Conservation (phyloP, 192 early-diverging fungal genomes). For the Paraglomus occultum region DNA sequence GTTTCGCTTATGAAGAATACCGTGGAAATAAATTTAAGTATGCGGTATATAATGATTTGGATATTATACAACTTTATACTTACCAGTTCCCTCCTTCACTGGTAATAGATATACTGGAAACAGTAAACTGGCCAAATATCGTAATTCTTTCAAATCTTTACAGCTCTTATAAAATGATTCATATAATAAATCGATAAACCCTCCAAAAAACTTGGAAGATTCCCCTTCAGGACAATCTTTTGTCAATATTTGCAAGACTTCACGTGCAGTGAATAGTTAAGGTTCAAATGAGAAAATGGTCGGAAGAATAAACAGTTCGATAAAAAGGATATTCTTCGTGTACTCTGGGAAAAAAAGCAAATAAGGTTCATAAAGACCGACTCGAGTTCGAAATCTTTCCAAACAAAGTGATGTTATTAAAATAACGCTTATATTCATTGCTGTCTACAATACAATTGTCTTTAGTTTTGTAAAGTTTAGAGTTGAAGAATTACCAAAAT, state of each 20-base stretch:
- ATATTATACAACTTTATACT: slow-evolving; percentile 18
- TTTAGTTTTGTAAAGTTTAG: neutral
- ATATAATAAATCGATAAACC: slow-evolving; percentile 79
- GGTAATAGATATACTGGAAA: slow-evolving; percentile 90
- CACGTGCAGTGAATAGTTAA: slow-evolving; percentile 21
- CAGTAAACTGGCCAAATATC: slow-evolving; percentile 75
- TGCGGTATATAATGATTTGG: neutral
- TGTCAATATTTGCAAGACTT: slow-evolving; percentile 69
- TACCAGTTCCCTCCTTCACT: slow-evolving; percentile 68
- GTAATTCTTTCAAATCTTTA: slow-evolving; percentile 82
- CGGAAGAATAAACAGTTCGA: neutral
- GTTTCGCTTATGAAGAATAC: neutral
- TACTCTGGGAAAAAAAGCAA: slow-evolving; percentile 76
- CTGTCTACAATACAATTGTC: slow-evolving; percentile 32
- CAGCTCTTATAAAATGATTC: slow-evolving; percentile 79
- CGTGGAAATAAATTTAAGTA: neutral
- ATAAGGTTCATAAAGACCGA: slow-evolving; percentile 60
- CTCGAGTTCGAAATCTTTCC: slow-evolving; percentile 74
- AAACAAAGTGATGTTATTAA: slow-evolving; percentile 72
- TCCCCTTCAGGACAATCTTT: slow-evolving; percentile 63
- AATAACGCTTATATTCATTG: slow-evolving; percentile 63
- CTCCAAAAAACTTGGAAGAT: slow-evolving; percentile 60
- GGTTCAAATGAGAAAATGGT: neutral
- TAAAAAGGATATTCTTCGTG: slow-evolving; percentile 42
- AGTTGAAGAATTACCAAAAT: neutral